Evolutionary conservation across 192 early-diverging fungal genomes (phyloP), one percentile per base, ranked within the genome.

Genomic region (Gryganskiella cystojenkinii): DNA sequence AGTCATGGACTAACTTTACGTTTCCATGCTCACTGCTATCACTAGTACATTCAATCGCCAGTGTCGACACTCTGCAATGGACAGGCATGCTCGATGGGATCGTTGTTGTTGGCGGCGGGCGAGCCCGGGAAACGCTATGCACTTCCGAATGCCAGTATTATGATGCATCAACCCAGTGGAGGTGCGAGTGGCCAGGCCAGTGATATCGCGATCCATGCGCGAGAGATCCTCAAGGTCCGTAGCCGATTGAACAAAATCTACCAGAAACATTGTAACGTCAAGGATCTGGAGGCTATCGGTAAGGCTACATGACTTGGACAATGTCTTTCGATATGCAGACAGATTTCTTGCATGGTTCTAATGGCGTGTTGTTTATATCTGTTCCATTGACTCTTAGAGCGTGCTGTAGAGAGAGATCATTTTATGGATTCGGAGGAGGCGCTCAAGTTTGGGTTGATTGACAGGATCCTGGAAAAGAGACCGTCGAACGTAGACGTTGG

Each of bases 11-110:
- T 24, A 37, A 37, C 15, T 44, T n/a, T 22, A 19, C 4, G 3
- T 19, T 10, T 9, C 11, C 15, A n/a, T 11, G 2, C 34, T 34
- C 25, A 25, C 27, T 28, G 15, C n/a, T 34, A 57, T 62, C 61
- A 79, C 83, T 82, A 99, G 89, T 98, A 98, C 58, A 95, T 99
- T 34, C 90, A 93, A 86, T 91, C 88, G 17, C 95, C 98, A 0
- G 95, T 99, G 0, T 87, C 93, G 20, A 99, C 98, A 10, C 81
- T 98, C 37, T 99, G 98, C 80, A 94, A 94, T 53, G 98, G 98
- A 22, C 98, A 99, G 82, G 96, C 98, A 4, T 97, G 95, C 66
- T 97, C 95, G 0, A 99, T 99, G 98, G 98, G 94, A 9, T 98
- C 96, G 49, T 84, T 99, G 53, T 84, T 99, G 14, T 75, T 99